Evolutionary conservation across 2,329 filamentous ascomycete species (phyloP).

Genomic region (Mollisia scopiformis): DNA sequence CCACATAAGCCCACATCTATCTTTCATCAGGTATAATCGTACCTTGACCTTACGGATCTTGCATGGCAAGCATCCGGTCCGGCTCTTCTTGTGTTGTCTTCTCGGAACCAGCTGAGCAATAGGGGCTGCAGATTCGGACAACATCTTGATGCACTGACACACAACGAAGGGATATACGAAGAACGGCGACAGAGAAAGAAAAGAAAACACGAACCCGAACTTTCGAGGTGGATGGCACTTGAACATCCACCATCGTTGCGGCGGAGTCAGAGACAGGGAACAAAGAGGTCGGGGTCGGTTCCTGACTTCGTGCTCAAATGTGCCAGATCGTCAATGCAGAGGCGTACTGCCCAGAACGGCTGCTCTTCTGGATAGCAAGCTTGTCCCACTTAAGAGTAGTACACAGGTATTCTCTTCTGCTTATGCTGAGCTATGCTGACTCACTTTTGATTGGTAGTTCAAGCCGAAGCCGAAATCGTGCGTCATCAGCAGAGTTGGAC

Average conservation of each 20-base stretch:
- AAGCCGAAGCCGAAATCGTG: neutral
- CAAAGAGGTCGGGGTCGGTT: neutral
- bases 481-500: no score
- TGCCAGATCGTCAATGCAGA: no score
- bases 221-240: neutral
- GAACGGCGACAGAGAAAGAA: neutral
- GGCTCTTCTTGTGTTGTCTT: slow-evolving; percentile 10
- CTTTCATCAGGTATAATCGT: neutral
- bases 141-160: neutral
- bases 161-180: no score
- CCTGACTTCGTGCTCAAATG: neutral
- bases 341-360: no score
- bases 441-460: neutral
- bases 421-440: neutral
- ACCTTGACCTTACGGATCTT: slow-evolving; percentile 12
- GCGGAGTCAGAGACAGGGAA: neutral
- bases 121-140: neutral
- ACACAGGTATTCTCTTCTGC: no score
- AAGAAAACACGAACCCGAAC: neutral
- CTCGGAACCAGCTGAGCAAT: neutral
- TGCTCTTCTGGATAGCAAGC: no score
- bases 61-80: slow-evolving; percentile 10
- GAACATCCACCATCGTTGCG: neutral
- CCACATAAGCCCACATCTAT: neutral
- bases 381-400: no score